phyloP scores from a whole-genome alignment of 2,329 filamentous ascomycete genomes.

The Dendrostoma leiphaemia region DNA sequence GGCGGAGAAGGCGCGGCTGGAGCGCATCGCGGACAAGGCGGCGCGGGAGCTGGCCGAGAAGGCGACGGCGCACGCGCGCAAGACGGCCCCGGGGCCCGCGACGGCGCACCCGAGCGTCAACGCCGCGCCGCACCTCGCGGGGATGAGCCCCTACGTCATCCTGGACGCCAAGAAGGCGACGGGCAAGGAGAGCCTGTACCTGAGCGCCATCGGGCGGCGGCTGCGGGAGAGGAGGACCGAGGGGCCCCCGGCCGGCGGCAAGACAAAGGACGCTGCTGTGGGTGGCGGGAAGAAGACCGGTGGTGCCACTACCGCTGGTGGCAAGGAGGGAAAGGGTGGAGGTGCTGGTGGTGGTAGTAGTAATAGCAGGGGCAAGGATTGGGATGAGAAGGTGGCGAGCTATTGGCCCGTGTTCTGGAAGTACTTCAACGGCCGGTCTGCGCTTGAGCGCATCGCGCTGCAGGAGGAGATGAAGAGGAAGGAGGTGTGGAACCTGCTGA shows the following conservation, averaged over 20 bases:
- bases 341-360: slow-evolving; percentile 12
- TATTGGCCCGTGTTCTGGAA: slow-evolving; percentile 74
- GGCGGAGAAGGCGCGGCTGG: slow-evolving; percentile 60
- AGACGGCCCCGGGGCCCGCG: slow-evolving; percentile 42
- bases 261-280: slow-evolving; percentile 10
- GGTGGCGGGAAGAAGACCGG: neutral
- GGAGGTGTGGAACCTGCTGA: slow-evolving; percentile 67
- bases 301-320: no score
- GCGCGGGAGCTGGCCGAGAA: slow-evolving; percentile 52
- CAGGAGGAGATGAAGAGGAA: slow-evolving; percentile 85
- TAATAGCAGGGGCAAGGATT: slow-evolving; percentile 21
- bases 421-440: slow-evolving; percentile 84
- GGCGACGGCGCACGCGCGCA: slow-evolving; percentile 53
- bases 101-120: slow-evolving; percentile 58
- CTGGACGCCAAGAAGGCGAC: slow-evolving; percentile 76
- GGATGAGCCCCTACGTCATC: slow-evolving; percentile 65
- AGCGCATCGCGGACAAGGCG: slow-evolving; percentile 55
- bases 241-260: slow-evolving; percentile 10
- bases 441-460: slow-evolving; percentile 83
- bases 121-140: slow-evolving; percentile 53
- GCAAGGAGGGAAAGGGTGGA: slow-evolving; percentile 3
- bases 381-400: slow-evolving; percentile 56
- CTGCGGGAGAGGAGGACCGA: slow-evolving; percentile 31
- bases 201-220: slow-evolving; percentile 56
- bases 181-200: slow-evolving; percentile 72